Base-by-base conservation (phyloP, 2,329 filamentous ascomycete species). In the Colletotrichum lini region DNA sequence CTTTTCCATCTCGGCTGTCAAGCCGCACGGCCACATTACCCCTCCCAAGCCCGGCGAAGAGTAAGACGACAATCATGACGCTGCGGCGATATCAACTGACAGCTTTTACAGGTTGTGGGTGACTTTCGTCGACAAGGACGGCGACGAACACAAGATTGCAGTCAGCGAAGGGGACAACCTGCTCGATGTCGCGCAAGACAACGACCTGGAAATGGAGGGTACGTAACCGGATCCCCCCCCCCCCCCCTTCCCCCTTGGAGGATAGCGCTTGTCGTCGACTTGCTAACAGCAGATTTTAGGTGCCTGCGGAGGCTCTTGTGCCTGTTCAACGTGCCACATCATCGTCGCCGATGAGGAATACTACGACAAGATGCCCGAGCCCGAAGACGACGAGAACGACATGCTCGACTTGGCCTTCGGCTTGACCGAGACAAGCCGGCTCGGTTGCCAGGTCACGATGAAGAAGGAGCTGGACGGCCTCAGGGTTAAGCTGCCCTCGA, bases 141-240 rank as follows among this genome's bases (percentile, higher is more conserved):
- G 92, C 61, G 85, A 89, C 40, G 87, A 91, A 75, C 88, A 94
- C 80, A 94, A 92, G 72, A 90, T 98, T 77, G 91, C 92, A 71
- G 96, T 98, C 10, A 86, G 90, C 16, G 91, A 93, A 76, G 96
- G 96, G 60, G 95, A 98, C 82, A 99, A 99, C 81, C 86, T 99
- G 65, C 88, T 99, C 65, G 96, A 98, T 78, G 96, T 99, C 78
- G 96, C 96, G 26, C 96, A 98, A 81, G 94, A 93, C 56, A 90
- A 98, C 82, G 96, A 98, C 79, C 86, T 99, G 52, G 96, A 99
- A 82, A 98, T 99, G 96, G 96, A 99, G 86, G 95, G 89, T 89
- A 79, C 72, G 82, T 76, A 61, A 13, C n/a, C 16, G 35, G 18
- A 30, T 30, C 4, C n/a, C 3, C 21, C n/a, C 16, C 5, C 26